Percentiles rank a stretch among this genome's conserved stretches.
These are phyloP conservation scores for Margaritispora aquatica DNA, from an alignment of 495 filamentous ascomycete species.

Conservation along the genomic window DNA sequence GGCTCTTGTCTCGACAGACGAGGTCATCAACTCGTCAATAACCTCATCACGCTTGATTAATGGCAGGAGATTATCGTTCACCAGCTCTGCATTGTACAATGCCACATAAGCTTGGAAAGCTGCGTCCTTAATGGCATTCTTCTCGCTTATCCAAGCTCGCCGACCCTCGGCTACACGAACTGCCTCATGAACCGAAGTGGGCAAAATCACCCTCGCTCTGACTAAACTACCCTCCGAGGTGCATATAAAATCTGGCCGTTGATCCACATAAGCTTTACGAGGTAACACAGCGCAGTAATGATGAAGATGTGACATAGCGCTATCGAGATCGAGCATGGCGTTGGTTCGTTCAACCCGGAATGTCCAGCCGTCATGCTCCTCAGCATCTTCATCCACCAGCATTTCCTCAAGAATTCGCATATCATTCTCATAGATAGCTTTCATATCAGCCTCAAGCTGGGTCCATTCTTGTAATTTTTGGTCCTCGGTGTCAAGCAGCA, in stretches of 20 bases:
- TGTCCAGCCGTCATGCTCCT: constrained; percentile 35
- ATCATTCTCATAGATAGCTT: constrained; percentile 65
- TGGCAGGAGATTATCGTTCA: constrained; percentile 79
- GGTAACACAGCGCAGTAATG: constrained; percentile 74
- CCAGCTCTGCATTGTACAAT: constrained; percentile 61
- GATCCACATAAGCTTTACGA: constrained; percentile 43
- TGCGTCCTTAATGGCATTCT: constrained; percentile 71
- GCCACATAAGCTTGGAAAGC: constrained; percentile 75
- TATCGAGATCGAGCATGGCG: constrained; percentile 66
- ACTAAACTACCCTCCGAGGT: constrained; percentile 21
- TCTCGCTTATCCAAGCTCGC: constrained; percentile 62
- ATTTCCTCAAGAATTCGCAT: constrained; percentile 43
- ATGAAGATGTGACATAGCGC: constrained; percentile 66
- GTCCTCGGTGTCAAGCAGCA: constrained; percentile 45
- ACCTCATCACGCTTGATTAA: constrained; percentile 30
- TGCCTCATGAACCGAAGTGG: constrained; percentile 57
- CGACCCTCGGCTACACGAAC: constrained; percentile 51
- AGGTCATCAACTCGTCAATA: constrained; percentile 29
- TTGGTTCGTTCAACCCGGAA: constrained; percentile 49
- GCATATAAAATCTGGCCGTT: constrained; percentile 44
- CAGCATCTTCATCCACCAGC: constrained; percentile 45
- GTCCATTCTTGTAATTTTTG: constrained; percentile 44
- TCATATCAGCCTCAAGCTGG: constrained; percentile 66
- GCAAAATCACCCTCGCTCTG: constrained; percentile 60
- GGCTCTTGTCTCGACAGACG: constrained; percentile 36